Percentiles rank a stretch among this genome's conserved stretches.
phyloP scores from a whole-genome alignment of 1,139 yeast genomes.

The Saccharomyces hybrid region DNA sequence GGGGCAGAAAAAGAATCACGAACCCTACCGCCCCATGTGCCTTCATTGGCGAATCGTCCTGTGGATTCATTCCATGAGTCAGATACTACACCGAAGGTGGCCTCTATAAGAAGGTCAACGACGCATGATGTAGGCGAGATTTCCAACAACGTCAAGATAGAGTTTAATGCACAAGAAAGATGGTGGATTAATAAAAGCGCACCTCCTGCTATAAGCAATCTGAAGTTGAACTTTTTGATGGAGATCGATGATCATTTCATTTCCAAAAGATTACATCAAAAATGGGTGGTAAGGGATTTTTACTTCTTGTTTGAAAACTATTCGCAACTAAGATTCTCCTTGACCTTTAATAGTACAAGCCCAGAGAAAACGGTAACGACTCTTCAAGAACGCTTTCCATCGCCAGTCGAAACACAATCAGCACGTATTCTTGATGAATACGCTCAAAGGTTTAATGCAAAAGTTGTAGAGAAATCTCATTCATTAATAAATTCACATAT shows the following conservation, averaged over 20 bases:
- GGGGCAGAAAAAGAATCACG: slow-evolving; percentile 6
- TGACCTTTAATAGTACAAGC: slow-evolving; percentile 47
- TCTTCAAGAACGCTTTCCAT: slow-evolving; percentile 15
- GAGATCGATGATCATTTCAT: slow-evolving; percentile 60
- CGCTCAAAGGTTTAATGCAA: slow-evolving; percentile 41
- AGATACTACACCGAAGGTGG: not conserved
- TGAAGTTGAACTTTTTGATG: slow-evolving; percentile 39
- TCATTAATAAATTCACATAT: slow-evolving; percentile 35
- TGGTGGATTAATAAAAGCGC: slow-evolving; percentile 39
- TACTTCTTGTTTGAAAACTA: slow-evolving; percentile 70
- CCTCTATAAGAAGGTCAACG: slow-evolving; percentile 9
- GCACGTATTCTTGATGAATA: slow-evolving; percentile 40
- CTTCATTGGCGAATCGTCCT: not conserved
- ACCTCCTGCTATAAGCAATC: slow-evolving; percentile 45
- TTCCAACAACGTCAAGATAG: slow-evolving; percentile 15
- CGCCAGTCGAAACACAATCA: slow-evolving; percentile 8
- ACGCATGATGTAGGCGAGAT: slow-evolving; percentile 12
- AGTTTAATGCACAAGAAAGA: slow-evolving; percentile 32
- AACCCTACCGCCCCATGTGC: slow-evolving; percentile 8
- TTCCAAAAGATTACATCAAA: slow-evolving; percentile 50
- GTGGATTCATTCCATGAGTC: not conserved
- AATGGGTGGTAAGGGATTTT: slow-evolving; percentile 51
- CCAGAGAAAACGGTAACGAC: slow-evolving; percentile 49
- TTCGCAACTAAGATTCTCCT: slow-evolving; percentile 50
- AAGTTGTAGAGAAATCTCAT: slow-evolving; percentile 39